phyloP scores from a whole-genome alignment of 768 basidiomycete genomes.

The Xerocomellus dryophilus region DNA sequence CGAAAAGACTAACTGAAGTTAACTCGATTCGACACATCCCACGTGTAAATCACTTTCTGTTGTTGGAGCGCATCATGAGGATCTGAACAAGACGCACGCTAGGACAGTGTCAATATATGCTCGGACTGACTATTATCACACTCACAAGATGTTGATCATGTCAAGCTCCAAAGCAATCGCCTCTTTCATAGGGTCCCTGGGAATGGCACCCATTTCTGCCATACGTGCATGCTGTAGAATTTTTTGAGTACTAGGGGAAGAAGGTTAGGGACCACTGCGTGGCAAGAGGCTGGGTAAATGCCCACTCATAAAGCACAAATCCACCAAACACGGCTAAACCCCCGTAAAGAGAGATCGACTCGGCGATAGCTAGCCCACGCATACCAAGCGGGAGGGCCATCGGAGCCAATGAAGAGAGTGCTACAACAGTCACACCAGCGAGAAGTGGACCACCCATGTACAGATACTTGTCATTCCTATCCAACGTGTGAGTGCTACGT shows the following conservation, averaged over 20 bases:
- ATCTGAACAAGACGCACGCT: slow-evolving; percentile 83
- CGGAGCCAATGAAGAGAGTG: slow-evolving; percentile 81
- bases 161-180: slow-evolving; percentile 77
- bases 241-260: slow-evolving; percentile 63
- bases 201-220: slow-evolving; percentile 63
- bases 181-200: slow-evolving; percentile 74
- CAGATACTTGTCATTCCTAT: slow-evolving; percentile 74
- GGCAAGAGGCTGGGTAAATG: neutral
- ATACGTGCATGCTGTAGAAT: slow-evolving; percentile 73
- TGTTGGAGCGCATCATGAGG: slow-evolving; percentile 60
- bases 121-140: slow-evolving; percentile 1
- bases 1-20: neutral
- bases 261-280: neutral
- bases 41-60: slow-evolving; percentile 45
- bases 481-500: neutral
- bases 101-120: slow-evolving; percentile 11
- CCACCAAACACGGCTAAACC: slow-evolving; percentile 86
- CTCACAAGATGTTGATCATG: slow-evolving; percentile 88
- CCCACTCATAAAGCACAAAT: slow-evolving; percentile 84
- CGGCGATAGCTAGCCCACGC: slow-evolving; percentile 70
- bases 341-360: slow-evolving; percentile 80
- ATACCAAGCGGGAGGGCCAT: slow-evolving; percentile 85
- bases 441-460: slow-evolving; percentile 86
- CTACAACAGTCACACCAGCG: slow-evolving; percentile 86
- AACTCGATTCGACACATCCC: neutral